phyloP scores from a whole-genome alignment of 305 asterid genomes.

The Fraxinus latifolia region DNA sequence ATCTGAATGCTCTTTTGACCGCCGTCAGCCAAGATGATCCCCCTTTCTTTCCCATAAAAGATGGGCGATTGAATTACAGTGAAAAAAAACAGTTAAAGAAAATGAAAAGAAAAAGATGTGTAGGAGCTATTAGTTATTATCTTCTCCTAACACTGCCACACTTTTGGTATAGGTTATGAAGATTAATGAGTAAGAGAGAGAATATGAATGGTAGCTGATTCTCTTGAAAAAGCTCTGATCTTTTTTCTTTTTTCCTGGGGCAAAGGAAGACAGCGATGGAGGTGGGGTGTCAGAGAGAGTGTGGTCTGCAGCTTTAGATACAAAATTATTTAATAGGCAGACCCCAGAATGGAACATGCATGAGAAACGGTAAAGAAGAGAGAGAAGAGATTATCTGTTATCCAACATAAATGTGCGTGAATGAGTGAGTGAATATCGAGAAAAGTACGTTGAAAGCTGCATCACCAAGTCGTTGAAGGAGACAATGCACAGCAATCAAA shows the following conservation, averaged over 20 bases:
- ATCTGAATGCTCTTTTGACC: slow-evolving; percentile 46
- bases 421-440: slow-evolving; percentile 12
- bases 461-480: background rate
- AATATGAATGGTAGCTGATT: background rate
- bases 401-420: background rate
- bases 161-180: background rate
- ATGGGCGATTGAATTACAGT: background rate
- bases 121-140: background rate
- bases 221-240: background rate
- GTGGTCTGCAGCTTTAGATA: slow-evolving; percentile 20
- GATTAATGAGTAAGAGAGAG: background rate
- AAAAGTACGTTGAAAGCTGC: slow-evolving; percentile 17
- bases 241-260: background rate
- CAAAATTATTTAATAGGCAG: slow-evolving; percentile 6
- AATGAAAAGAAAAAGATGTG: background rate
- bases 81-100: background rate
- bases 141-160: background rate
- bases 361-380: background rate
- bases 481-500: slow-evolving; percentile 8
- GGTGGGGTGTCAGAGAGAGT: slow-evolving; percentile 18
- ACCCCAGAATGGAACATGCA: background rate
- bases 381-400: slow-evolving; percentile 3
- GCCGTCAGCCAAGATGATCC: slow-evolving; percentile 43
- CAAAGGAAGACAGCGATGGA: slow-evolving; percentile 6
- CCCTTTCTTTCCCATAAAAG: slow-evolving; percentile 29